These are phyloP conservation scores for Aspergillus jensenii DNA, from an alignment of 2,329 filamentous ascomycete species.

Conservation along the genomic window DNA sequence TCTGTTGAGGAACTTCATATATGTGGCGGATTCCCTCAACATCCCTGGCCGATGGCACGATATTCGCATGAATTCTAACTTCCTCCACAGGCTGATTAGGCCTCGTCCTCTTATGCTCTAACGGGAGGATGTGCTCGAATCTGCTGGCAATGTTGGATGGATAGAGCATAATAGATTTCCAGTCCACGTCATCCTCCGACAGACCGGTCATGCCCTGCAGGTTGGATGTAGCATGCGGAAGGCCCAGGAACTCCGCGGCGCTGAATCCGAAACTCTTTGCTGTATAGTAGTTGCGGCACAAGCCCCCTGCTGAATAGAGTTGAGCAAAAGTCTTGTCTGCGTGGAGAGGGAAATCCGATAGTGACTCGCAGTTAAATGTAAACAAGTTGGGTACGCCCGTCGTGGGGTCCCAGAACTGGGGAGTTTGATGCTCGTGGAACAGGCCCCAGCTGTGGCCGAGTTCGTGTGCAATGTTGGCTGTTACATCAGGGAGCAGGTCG, in stretches of 20 bases:
- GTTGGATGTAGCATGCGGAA: no score
- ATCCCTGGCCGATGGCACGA: not conserved
- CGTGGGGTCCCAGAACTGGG: not conserved
- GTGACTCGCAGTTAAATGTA: conserved; percentile 2
- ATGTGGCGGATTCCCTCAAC: not conserved
- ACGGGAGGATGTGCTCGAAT: no score
- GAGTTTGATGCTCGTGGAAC: conserved; percentile 11
- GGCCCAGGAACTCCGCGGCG: not conserved
- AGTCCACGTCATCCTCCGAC: conserved; percentile 2
- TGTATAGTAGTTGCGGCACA: not conserved
- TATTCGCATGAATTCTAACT: not conserved
- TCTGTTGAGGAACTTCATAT: not conserved
- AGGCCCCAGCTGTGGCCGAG: conserved; percentile 14
- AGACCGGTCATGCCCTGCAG: not conserved
- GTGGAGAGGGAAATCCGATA: not conserved
- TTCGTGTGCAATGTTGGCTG: conserved; percentile 10
- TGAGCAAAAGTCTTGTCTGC: not conserved
- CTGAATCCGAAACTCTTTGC: not conserved
- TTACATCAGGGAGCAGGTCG: not conserved
- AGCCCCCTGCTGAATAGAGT: not conserved
- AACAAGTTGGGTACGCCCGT: not conserved
- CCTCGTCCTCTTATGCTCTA: not conserved
- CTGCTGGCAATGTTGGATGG: not conserved
- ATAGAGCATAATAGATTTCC: conserved; percentile 14
- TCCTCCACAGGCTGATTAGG: not conserved